phyloP scores from a whole-genome alignment of 2,329 filamentous ascomycete genomes.

The Trichoderma gracile region DNA sequence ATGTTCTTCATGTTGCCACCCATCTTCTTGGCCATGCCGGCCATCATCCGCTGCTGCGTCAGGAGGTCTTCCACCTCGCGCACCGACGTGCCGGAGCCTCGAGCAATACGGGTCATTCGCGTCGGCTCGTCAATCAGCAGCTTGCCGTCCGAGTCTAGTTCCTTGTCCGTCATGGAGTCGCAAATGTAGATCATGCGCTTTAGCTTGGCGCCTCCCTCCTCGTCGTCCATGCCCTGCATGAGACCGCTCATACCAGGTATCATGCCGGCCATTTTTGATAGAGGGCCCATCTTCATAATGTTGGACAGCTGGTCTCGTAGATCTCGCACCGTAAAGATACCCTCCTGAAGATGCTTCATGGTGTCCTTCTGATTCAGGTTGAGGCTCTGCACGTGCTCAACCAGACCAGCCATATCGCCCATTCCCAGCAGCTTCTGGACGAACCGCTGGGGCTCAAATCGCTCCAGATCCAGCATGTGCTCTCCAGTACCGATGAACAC shows the following conservation, averaged over 20 bases:
- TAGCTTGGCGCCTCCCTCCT: constrained; percentile 89
- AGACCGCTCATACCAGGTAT: constrained; percentile 92
- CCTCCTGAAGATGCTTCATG: constrained; percentile 97
- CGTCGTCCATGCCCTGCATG: constrained; percentile 96
- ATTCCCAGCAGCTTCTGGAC: constrained; percentile 93
- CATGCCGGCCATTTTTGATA: constrained; percentile 98
- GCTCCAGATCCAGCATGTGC: constrained; percentile 92
- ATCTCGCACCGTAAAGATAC: constrained; percentile 93
- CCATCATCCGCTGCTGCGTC: constrained; percentile 99
- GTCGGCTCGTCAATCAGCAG: constrained; percentile 90
- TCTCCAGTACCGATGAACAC: constrained; percentile 98
- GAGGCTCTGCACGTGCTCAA: constrained; percentile 94
- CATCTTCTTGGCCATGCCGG: constrained; percentile 98
- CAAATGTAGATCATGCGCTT: constrained; percentile 99
- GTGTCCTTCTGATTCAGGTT: constrained; percentile 98
- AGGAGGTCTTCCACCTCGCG: constrained; percentile 92
- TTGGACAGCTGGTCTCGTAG: constrained; percentile 93
- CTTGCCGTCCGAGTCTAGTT: constrained; percentile 93
- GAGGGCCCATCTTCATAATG: constrained; percentile 99
- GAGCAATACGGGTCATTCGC: constrained; percentile 87
- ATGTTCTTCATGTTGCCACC: constrained; percentile 97
- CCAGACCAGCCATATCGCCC: constrained; percentile 92
- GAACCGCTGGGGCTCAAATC: constrained; percentile 90
- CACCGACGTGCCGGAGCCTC: constrained; percentile 86
- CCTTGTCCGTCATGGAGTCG: constrained; percentile 95